Base-by-base conservation (phyloP, 202 grass and related monocot genomes). In the Musa balbisiana region DNA sequence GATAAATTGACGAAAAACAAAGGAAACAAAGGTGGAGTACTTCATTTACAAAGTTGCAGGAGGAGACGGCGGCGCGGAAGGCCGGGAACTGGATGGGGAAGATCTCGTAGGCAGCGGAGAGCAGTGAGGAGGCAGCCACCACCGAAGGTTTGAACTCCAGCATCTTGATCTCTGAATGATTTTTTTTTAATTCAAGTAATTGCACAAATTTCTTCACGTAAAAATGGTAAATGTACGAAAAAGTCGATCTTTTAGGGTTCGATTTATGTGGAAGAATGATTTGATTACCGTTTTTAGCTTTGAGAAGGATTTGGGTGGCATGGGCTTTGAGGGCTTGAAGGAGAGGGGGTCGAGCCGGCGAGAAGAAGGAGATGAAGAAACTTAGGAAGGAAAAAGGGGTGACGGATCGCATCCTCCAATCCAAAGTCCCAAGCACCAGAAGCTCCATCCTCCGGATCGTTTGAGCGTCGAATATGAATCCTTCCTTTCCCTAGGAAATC, bases 311-410 rank as follows among this genome's bases (percentile, higher is more conserved):
- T 64, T 88, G 86, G 51, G 86, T 65, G 81, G 95, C 89, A 13
- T 87, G 95, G 19, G 77, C 58, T 71, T 94, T 94, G 73, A 99
- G 80, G 29, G 87, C 64, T n/a, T 73, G 80, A 49, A 94, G 77
- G 65, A 92, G 74, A 2, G 60, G 14, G 16, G 85, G 63, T 3
- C 83, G 87, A 33, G 67, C 76, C 14, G 82, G 87, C 24, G 74
- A 68, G 60, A 86, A 92, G 76, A 92, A 85, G 80, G 75, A 89
- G 79, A 99, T 83, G 79, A 90, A 99, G 85, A 88, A 94, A 55
- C 80, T 79, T 79, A 99, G 85, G 82, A 99, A 99, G 20, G 91
- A 92, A 82, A 99, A 79, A 51, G 95, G 95, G 11, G 95, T 99
- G 33, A 99, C 85, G 64, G 95, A 94, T 76, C 95, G 95, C 80